A percentile compares a stretch with the other conserved stretches of the same genome.
Conservation (phyloP, 768 basidiomycete genomes). For the Chalciporus piperatus region DNA sequence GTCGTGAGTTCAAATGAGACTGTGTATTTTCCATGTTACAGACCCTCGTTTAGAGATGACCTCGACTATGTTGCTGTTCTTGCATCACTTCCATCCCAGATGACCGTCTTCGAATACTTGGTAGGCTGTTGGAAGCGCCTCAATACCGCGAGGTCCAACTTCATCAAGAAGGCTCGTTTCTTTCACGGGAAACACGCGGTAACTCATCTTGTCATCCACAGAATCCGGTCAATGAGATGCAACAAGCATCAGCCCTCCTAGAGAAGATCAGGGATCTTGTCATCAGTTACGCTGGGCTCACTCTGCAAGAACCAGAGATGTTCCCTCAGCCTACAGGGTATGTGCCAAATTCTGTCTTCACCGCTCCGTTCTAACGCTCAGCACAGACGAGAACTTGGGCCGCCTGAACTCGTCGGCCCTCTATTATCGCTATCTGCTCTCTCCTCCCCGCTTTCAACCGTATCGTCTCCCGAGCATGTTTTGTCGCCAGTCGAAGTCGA, state of each 20-base stretch:
- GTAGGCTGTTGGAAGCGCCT: constrained; percentile 91
- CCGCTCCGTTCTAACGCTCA: constrained; percentile 1
- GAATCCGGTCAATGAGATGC: constrained; percentile 52
- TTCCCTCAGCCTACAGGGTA: constrained; percentile 87
- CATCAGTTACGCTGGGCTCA: constrained; percentile 86
- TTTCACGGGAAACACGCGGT: background rate
- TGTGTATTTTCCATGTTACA: background rate
- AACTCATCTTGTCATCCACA: constrained; percentile 43
- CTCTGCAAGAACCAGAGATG: constrained; percentile 89
- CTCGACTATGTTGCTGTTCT: constrained; percentile 71
- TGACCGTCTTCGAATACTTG: constrained; percentile 88
- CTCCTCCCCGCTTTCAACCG: constrained; percentile 59
- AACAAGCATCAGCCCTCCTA: constrained; percentile 58
- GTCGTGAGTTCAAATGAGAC: constrained; percentile 48
- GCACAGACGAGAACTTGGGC: constrained; percentile 65
- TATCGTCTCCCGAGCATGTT: constrained; percentile 43
- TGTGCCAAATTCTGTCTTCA: constrained; percentile 19
- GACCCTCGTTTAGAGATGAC: constrained; percentile 51
- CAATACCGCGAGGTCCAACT: constrained; percentile 48
- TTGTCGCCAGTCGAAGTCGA: constrained; percentile 70
- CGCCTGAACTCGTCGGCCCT: constrained; percentile 78
- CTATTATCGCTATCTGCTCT: constrained; percentile 72
- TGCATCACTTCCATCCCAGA: constrained; percentile 70
- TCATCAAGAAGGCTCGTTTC: constrained; percentile 60
- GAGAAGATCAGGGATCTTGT: constrained; percentile 80